Evolutionary conservation across 148 eudicot species (phyloP), one percentile per base, ranked within the genome.

Genomic region (Rhododendron molle): DNA sequence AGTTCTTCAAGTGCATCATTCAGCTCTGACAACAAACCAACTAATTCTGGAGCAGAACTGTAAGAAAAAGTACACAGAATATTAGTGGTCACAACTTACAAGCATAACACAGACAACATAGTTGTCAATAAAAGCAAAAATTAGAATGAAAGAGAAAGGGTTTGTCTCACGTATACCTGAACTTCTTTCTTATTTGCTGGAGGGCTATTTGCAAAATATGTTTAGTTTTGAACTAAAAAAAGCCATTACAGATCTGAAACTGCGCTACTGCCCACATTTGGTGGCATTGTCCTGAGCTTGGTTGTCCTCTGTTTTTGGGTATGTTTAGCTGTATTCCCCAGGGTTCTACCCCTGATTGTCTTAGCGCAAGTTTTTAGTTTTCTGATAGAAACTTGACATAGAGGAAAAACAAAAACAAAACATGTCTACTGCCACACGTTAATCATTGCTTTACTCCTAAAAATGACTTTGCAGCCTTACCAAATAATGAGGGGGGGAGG

Each of bases 21-120:
- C 23, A 97, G 93, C 92, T 95, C 98, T 67, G 92, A 88, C 49
- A 97, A 88, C 46, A 95, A 88, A 89, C 95, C 96, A 88, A 95
- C 92, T 87, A 97, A 88, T 86, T 97, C 99, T 38, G 99, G 99
- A 71, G 98, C 98, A 89, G 94, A 94, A 86, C 99, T 97, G 92
- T 87, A 89, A 69, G 65, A 71, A 60, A 69, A 77, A 18, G 18
- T 69, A 47, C 15, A 38, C 73, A 32, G 43, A 5, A 38, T 36
- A 54, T 16, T 71, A 81, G 73, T 4, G 23, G 62, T 52, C 15
- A 15, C 52, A 49, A 49, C 12, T 85, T 49, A 80, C n/a, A 85
- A 83, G 54, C 52, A 78, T 83, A 83, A 83, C 16, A 46, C 43
- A 38, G 20, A 49, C 26, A 44, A 20, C 18, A 69, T 2, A 28